phyloP scores from a whole-genome alignment of 2,329 filamentous ascomycete genomes.

The Pyricularia grisea region DNA sequence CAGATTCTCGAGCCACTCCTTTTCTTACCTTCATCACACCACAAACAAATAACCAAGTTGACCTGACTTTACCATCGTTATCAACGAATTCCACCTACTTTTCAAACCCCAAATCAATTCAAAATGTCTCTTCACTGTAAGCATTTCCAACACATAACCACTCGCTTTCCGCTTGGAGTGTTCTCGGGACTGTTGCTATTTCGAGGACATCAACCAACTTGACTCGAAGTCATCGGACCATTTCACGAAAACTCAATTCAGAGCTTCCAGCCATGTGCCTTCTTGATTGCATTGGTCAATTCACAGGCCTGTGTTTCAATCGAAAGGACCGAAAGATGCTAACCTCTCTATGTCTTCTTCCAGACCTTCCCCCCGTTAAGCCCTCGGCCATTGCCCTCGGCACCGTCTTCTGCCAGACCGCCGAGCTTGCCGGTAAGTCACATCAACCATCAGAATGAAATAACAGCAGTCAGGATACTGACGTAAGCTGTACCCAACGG shows the following conservation, averaged over 20 bases:
- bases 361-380: slow-evolving; percentile 71
- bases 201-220: not conserved
- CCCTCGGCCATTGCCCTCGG: slow-evolving; percentile 95
- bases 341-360: slow-evolving; percentile 5
- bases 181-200: not conserved
- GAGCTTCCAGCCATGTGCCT: too few species aligned
- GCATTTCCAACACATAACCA: slow-evolving; percentile 11
- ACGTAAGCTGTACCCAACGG: not conserved
- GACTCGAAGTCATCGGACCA: not conserved
- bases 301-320: not conserved
- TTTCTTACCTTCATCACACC: not conserved
- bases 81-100: not conserved
- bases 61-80: slow-evolving; percentile 6
- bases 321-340: not conserved
- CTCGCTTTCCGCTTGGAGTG: not conserved
- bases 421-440: slow-evolving; percentile 59
- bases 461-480: not conserved
- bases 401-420: slow-evolving; percentile 88
- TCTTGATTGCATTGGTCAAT: not conserved
- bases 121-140: slow-evolving; percentile 53
- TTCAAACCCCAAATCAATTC: slow-evolving; percentile 9
- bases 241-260: not conserved
- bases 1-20: not conserved
- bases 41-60: not conserved
- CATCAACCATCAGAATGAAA: not conserved